A percentile compares a stretch with the other conserved stretches of the same genome.
Conservation (phyloP, 345 rosid genomes). For the Alliaria petiolata region DNA sequence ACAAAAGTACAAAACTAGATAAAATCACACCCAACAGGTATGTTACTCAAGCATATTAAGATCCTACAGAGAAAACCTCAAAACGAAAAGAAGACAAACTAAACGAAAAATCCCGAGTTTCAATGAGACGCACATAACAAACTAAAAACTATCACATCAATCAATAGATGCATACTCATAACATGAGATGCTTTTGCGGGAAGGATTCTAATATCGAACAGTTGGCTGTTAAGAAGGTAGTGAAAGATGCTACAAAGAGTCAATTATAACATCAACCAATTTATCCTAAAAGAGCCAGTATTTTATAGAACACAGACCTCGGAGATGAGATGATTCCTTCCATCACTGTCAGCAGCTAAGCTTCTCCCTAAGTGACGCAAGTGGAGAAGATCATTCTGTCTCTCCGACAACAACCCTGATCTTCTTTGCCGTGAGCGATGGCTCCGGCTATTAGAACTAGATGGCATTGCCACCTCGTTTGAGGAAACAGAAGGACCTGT, state of each 20-base stretch:
- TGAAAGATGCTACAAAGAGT: not conserved
- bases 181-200: not conserved
- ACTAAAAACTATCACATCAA: not conserved
- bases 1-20: not conserved
- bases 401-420: conserved; percentile 49
- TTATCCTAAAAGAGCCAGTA: not conserved
- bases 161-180: not conserved
- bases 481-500: conserved; percentile 56
- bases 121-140: not conserved
- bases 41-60: not conserved
- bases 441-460: conserved; percentile 47
- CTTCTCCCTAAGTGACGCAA: conserved; percentile 59
- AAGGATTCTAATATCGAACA: not conserved
- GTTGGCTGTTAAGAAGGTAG: not conserved
- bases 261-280: not conserved
- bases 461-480: conserved; percentile 44
- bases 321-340: conserved; percentile 63
- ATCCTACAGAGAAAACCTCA: not conserved
- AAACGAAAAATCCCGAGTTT: not conserved
- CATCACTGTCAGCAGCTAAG: conserved; percentile 63
- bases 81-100: not conserved
- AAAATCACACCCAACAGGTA: not conserved
- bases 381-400: conserved; percentile 52
- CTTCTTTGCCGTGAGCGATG: conserved; percentile 47
- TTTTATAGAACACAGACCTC: conserved; percentile 48